Evolutionary conservation across 345 rosid species (phyloP).

Genomic region (Camelina sativa): DNA sequence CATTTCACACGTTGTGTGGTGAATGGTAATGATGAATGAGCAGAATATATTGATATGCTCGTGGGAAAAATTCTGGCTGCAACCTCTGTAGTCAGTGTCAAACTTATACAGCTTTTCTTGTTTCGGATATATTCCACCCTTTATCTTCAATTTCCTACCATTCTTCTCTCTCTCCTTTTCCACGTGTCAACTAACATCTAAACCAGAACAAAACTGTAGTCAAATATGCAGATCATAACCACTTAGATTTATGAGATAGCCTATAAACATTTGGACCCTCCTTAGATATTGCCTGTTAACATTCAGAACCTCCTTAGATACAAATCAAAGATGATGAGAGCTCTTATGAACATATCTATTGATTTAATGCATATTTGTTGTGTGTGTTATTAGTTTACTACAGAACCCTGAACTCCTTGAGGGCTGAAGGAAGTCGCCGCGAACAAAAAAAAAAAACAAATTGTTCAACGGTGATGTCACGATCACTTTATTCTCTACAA

Average conservation of each 20-base stretch:
- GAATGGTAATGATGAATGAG: conserved; percentile 34
- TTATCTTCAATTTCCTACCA: conserved; percentile 27
- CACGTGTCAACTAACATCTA: conserved; percentile 37
- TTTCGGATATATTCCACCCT: conserved; percentile 38
- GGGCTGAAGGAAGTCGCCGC: conserved; percentile 33
- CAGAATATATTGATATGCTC: conserved; percentile 31
- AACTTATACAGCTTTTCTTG: conserved; percentile 40
- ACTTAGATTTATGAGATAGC: background rate
- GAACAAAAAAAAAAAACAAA: conserved; percentile 13
- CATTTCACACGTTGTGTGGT: conserved; percentile 25
- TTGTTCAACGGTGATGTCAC: conserved; percentile 40
- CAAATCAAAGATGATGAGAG: conserved; percentile 25
- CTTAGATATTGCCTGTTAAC: conserved; percentile 16
- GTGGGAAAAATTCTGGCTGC: conserved; percentile 26
- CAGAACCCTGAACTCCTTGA: conserved; percentile 33
- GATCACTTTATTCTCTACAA: conserved; percentile 36
- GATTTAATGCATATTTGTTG: conserved; percentile 17
- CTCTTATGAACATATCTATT: background rate
- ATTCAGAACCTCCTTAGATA: conserved; percentile 11
- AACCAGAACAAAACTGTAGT: conserved; percentile 38
- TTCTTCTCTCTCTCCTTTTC: conserved; percentile 19
- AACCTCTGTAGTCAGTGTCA: conserved; percentile 35
- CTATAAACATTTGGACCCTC: background rate
- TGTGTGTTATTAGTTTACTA: conserved; percentile 31
- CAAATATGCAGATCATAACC: conserved; percentile 22